Conservation (phyloP, 805 yeast genomes). For the Saturnispora zaruensis region DNA sequence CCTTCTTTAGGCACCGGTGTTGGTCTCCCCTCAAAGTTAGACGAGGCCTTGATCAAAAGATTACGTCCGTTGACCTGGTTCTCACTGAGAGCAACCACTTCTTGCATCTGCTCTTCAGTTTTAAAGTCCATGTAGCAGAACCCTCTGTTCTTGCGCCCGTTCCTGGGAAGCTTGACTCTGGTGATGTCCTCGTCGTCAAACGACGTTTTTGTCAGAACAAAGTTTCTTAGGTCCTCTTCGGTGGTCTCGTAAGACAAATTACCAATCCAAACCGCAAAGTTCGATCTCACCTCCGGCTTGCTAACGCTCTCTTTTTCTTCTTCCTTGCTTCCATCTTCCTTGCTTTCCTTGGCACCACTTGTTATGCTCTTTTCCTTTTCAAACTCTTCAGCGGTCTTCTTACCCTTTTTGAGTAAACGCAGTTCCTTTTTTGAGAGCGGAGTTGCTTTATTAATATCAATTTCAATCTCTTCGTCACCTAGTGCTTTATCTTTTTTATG, state of each 20-base stretch:
- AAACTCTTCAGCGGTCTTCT: conserved; percentile 50
- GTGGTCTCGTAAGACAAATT: conserved; percentile 80
- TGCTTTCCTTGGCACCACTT: conserved; percentile 11
- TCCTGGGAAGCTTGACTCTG: conserved; percentile 74
- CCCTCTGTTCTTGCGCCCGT: conserved; percentile 63
- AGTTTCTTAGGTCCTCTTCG: conserved; percentile 61
- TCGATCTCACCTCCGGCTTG: conserved; percentile 31
- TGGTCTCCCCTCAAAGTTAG: conserved; percentile 85
- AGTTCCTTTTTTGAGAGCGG: conserved; percentile 91
- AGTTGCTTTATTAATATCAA: conserved; percentile 58
- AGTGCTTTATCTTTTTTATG: conserved; percentile 8
- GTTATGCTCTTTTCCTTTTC: conserved; percentile 28
- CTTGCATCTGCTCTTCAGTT: conserved; percentile 47
- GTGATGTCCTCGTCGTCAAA: conserved; percentile 54
- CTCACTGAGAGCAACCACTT: conserved; percentile 65
- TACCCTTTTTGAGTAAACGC: conserved; percentile 74
- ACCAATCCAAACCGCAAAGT: conserved; percentile 88
- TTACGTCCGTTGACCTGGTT: conserved; percentile 72
- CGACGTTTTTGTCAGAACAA: conserved; percentile 51
- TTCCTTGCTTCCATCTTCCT: conserved; percentile 2
- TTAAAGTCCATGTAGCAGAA: conserved; percentile 86
- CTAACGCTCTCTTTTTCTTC: conserved; percentile 26
- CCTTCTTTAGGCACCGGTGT: conserved; percentile 30
- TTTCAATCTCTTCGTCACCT: conserved; percentile 47
- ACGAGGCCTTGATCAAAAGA: conserved; percentile 71